Conservation (phyloP, 2,329 filamentous ascomycete species). For the Pezicula rhizophila region DNA sequence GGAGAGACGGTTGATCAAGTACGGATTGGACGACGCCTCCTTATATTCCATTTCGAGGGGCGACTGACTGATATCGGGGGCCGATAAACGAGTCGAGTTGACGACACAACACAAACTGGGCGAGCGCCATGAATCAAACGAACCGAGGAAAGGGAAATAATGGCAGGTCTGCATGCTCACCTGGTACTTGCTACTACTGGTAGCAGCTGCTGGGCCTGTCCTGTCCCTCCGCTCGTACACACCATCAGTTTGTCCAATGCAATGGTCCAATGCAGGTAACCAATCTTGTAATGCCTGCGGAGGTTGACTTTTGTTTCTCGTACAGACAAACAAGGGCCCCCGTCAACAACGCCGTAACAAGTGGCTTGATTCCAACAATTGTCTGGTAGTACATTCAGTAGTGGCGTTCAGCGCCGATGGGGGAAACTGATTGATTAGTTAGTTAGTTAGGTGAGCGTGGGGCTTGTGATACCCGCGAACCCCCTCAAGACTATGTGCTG, state of each 20-base stretch:
- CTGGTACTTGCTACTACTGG: background rate
- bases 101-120: background rate
- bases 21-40: slow-evolving; percentile 1
- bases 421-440: background rate
- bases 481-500: too few relatives aligned
- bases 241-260: too few relatives aligned
- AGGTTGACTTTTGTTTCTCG: too few relatives aligned
- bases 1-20: background rate
- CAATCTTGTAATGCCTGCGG: too few relatives aligned
- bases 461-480: too few relatives aligned
- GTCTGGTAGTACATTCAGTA: background rate
- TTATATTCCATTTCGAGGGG: slow-evolving; percentile 1
- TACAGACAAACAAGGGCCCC: too few relatives aligned
- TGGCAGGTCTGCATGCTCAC: background rate
- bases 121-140: background rate
- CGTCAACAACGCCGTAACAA: too few relatives aligned
- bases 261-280: too few relatives aligned
- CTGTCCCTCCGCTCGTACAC: too few relatives aligned
- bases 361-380: background rate
- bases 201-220: too few relatives aligned
- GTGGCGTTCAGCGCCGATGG: background rate
- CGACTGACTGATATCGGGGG: background rate
- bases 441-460: too few relatives aligned
- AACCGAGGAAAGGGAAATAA: background rate
- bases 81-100: background rate